Evolutionary conservation across 257 asterid genomes (phyloP), one percentile per base, ranked within the genome.

Genomic region (Ilex asprella): DNA sequence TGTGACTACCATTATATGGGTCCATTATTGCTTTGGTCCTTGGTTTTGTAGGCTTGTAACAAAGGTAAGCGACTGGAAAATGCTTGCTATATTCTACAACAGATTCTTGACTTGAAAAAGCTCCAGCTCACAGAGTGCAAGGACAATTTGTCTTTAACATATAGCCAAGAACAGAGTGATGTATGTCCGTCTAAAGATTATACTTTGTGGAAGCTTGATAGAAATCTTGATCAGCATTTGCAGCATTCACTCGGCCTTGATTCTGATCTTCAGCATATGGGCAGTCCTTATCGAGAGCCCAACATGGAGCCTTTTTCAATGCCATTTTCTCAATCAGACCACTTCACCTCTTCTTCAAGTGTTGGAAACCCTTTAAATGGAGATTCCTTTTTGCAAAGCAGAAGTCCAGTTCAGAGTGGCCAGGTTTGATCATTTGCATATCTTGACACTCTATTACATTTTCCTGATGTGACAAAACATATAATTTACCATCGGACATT

Each of bases 311-410:
- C 81, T 30, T 80, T 76, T 66, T 71, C 2, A 14, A 30, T 5
- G 29, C 70, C 81, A 1, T 77, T 83, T 59, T 44, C 87, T 0
- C 87, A 82, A 70, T 56, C 80, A 31, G 95, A 84, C 21, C 66
- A 64, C 32, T 68, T 76, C 60, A 52, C 74, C 21, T n/a, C 55
- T 50, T 50, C 55, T 10, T 50, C 55, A 32, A 62, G 64, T 5
- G n/a, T 31, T 44, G 80, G 61, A 14, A 71, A 74, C 31, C 70
- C 73, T 27, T 43, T 78, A 49, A 68, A 53, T 49, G 87, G 82
- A 30, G 89, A 87, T 60, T 56, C 79, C 7, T 80, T 76, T 63
- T 85, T 88, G 95, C 88, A 78, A 56, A 71, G 72, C 76, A 88
- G 70, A 79, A 75, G 75, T 72, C 85, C 93, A 29, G 60, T 66